Conservation (phyloP, 441 rosid species). For the Gossypium schwendimanii region DNA sequence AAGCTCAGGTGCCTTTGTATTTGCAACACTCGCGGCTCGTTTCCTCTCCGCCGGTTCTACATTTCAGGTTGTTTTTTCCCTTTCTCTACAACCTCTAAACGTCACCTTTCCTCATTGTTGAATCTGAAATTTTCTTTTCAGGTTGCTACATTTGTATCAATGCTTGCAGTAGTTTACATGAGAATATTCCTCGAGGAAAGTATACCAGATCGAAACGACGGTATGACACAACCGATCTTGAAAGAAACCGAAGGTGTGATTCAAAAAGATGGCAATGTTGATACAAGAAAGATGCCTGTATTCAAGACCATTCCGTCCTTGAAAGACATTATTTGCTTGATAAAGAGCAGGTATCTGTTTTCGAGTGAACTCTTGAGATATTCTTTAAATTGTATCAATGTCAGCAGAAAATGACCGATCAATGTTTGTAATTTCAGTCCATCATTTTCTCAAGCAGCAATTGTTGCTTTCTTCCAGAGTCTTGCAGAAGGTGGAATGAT, state of each 20-base stretch:
- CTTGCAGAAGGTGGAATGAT: conserved; percentile 61
- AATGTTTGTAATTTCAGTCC: conserved; percentile 33
- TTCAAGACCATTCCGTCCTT: conserved; percentile 38
- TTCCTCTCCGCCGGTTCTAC: conserved; percentile 45
- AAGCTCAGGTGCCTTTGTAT: conserved; percentile 39
- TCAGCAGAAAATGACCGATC: background rate
- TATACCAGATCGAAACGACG: conserved; percentile 8
- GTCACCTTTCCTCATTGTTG: background rate
- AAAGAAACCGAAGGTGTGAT: conserved; percentile 25
- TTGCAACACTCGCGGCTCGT: conserved; percentile 60
- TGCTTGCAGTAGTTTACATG: conserved; percentile 65
- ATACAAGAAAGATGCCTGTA: conserved; percentile 6
- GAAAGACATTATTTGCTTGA: conserved; percentile 40
- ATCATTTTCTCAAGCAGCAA: conserved; percentile 58
- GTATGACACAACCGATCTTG: conserved; percentile 43
- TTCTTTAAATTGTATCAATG: too few species aligned
- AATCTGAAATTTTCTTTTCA: conserved; percentile 4
- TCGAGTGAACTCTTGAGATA: too few species aligned
- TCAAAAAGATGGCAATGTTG: conserved; percentile 21
- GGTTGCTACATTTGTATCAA: conserved; percentile 53
- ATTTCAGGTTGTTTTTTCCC: conserved; percentile 45
- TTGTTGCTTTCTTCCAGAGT: conserved; percentile 65
- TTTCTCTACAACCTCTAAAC: background rate
- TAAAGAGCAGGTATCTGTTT: conserved; percentile 48
- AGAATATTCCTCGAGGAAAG: conserved; percentile 66